These are phyloP conservation scores for Aspergillus nidulans DNA, from an alignment of 495 filamentous ascomycete genomes.

Conservation along the genomic window DNA sequence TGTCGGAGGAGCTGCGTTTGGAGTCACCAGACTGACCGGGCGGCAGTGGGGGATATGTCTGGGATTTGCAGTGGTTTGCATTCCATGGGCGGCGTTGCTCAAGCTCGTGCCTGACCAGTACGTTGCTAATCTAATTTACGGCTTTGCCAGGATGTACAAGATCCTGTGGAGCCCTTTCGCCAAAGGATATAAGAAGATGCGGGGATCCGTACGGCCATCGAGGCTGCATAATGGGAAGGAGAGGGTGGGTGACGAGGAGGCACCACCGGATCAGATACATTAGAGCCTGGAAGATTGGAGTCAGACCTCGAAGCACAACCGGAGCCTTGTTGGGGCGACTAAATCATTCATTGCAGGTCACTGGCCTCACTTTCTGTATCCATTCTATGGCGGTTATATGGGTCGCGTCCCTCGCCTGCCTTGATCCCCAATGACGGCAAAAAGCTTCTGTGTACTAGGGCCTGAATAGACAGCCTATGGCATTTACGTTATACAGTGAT, in stretches of 20 bases:
- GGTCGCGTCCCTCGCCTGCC: no score
- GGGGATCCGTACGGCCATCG: not conserved
- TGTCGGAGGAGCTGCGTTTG: slow-evolving; percentile 69
- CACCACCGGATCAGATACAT: no score
- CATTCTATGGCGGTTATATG: no score
- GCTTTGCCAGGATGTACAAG: slow-evolving; percentile 23
- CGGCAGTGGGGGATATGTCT: slow-evolving; percentile 70
- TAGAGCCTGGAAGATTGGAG: no score
- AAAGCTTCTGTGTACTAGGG: no score
- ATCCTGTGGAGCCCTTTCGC: not conserved
- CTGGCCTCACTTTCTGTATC: no score
- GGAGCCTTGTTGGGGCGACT: no score
- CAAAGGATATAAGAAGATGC: not conserved
- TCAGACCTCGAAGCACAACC: no score
- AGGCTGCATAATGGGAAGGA: not conserved
- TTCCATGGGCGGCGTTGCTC: slow-evolving; percentile 16
- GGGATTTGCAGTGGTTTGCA: slow-evolving; percentile 37
- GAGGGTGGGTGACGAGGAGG: slow-evolving; percentile 1
- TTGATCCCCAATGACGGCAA: no score
- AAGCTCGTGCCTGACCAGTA: slow-evolving; percentile 47
- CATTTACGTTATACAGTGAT: no score
- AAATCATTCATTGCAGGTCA: no score
- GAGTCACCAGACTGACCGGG: slow-evolving; percentile 60
- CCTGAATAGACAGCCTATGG: no score
- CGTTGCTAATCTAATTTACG: slow-evolving; percentile 48